phyloP scores from a whole-genome alignment of 208 protist genomes.

The Naegleria gruberi region DNA sequence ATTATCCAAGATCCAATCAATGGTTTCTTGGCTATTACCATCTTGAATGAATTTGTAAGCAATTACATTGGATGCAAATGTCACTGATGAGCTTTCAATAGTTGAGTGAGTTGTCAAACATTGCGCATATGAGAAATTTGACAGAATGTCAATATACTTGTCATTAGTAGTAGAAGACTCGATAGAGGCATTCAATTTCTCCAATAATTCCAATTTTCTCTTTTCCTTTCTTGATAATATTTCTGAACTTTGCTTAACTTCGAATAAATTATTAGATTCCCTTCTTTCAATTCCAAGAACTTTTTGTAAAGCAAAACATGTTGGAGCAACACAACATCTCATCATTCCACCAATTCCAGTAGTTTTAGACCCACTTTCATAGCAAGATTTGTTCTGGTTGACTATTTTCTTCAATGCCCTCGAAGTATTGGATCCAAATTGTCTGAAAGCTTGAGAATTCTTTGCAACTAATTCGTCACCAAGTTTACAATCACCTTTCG shows the following conservation, averaged over 20 bases:
- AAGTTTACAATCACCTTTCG: neutral
- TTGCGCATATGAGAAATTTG: neutral
- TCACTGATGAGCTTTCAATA: neutral
- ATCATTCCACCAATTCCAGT: neutral
- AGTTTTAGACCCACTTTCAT: neutral
- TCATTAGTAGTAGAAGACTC: neutral
- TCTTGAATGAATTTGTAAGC: neutral
- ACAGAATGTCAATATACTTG: neutral
- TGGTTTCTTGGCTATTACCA: neutral
- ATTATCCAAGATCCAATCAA: neutral
- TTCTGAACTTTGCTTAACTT: too few species aligned
- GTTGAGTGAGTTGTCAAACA: neutral
- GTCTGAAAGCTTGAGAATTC: neutral
- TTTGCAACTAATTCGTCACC: neutral
- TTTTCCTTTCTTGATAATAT: too few species aligned
- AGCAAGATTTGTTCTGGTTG: neutral
- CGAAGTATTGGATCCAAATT: neutral
- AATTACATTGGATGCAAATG: neutral
- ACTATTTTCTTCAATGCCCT: neutral
- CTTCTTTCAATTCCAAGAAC: neutral
- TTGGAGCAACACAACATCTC: neutral
- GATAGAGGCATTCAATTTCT: neutral
- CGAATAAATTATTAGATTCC: neutral
- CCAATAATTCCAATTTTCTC: neutral
- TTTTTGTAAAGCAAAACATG: neutral